These are phyloP conservation scores for Leishmania tarentolae DNA, from an alignment of 208 protist genomes.

Conservation along the genomic window DNA sequence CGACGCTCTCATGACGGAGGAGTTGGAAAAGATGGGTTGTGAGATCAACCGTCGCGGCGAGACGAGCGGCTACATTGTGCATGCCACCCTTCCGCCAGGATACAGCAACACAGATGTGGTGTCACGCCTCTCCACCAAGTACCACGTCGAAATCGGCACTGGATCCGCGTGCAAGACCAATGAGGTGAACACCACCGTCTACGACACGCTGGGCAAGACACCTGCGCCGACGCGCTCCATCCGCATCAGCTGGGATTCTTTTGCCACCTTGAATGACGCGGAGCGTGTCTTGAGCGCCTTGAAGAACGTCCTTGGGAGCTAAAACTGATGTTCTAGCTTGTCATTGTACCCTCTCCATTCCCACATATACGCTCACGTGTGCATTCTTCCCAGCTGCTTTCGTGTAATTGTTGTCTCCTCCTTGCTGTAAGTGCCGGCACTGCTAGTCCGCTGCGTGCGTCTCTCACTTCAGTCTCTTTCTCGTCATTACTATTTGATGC, in stretches of 20 bases:
- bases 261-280: conserved; percentile 63
- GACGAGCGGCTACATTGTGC: conserved; percentile 79
- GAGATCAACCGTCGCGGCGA: conserved; percentile 81
- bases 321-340: conserved; percentile 28
- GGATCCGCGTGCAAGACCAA: conserved; percentile 82
- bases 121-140: conserved; percentile 60
- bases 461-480: neutral
- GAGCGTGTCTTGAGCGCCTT: conserved; percentile 56
- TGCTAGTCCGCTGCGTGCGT: neutral
- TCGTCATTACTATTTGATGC: neutral
- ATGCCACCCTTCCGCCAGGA: conserved; percentile 74
- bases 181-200: conserved; percentile 71
- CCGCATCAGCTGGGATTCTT: conserved; percentile 78
- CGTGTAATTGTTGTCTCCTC: conserved; percentile 1
- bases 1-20: conserved; percentile 56
- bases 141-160: conserved; percentile 80
- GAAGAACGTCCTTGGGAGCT: conserved; percentile 47
- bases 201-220: conserved; percentile 76
- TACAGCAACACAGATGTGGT: conserved; percentile 81
- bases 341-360: neutral
- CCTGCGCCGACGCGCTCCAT: conserved; percentile 58
- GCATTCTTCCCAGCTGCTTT: neutral
- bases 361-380: neutral
- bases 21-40: conserved; percentile 62
- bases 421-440: neutral